Conservation (phyloP, 768 basidiomycete species). For the Tricholoma furcatifolium region DNA sequence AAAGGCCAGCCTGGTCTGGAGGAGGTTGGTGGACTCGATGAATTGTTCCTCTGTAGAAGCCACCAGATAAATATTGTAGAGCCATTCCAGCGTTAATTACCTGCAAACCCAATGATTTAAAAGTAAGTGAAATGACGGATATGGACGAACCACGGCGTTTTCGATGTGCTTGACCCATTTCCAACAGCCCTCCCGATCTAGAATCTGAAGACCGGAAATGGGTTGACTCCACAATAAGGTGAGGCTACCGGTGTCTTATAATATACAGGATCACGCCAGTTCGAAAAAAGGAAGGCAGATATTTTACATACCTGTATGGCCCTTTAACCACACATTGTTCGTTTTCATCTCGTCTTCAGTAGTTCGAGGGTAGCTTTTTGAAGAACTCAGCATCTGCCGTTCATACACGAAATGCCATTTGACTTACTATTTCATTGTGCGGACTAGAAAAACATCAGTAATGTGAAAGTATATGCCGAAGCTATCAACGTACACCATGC, state of each 20-base stretch:
- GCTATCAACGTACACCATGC: constrained; percentile 27
- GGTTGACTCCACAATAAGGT: constrained; percentile 50
- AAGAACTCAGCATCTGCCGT: constrained; percentile 32
- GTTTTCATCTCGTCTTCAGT: constrained; percentile 40
- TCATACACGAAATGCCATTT: neutral
- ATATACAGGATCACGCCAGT: neutral
- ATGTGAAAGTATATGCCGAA: neutral
- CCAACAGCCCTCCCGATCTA: constrained; percentile 40
- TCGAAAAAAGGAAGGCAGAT: neutral
- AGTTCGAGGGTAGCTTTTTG: constrained; percentile 37
- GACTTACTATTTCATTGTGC: constrained; percentile 49
- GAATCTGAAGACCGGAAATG: constrained; percentile 43
- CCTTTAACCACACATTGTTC: constrained; percentile 50
- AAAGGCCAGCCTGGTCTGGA: constrained; percentile 36
- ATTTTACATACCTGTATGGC: constrained; percentile 38
- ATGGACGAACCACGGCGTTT: constrained; percentile 36
- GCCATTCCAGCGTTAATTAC: constrained; percentile 48
- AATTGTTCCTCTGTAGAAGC: constrained; percentile 45
- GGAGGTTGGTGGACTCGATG: constrained; percentile 51
- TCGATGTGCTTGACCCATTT: constrained; percentile 45
- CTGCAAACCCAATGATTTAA: constrained; percentile 17
- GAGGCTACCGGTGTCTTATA: constrained; percentile 18
- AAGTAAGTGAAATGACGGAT: neutral
- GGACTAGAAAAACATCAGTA: constrained; percentile 38
- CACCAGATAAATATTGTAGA: constrained; percentile 46